Base-by-base conservation (phyloP, 768 basidiomycete species). In the Lentinula detonsa region DNA sequence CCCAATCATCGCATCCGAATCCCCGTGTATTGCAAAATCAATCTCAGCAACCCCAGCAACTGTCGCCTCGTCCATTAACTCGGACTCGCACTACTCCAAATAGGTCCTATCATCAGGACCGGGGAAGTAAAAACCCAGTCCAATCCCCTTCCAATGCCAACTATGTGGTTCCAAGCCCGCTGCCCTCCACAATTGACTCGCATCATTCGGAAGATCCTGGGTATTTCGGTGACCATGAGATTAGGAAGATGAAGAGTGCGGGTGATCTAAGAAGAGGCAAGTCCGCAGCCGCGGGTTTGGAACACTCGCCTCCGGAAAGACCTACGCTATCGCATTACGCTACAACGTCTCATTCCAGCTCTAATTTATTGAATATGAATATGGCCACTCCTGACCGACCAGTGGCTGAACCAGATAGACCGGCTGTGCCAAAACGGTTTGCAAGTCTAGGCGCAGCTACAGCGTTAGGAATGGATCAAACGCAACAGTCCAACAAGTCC, bases 161-260 rank as follows among this genome's bases (percentile, higher is more conserved):
- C 39, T 64, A 62, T 34, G 67, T 34, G 58, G 66, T 37, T 37
- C 18, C 55, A 28, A 53, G 43, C 35, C 48, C 23, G 61, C 39
- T 40, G 21, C 50, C 31, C 13, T 59, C 62, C 4, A 51, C 57
- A n/a, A n/a, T n/a, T 7, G 62, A 59, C 15, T 53, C 62, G 3
- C 58, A 61, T 60, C 65, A 66, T 60, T 70, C 70, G 33, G 77
- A 80, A 53, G 81, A 84, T 49, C 67, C 75, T 5, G 74, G 76
- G 55, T 71, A 75, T 61, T 72, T 72, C 65, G 72, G 74, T 39
- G 84, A 86, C 64, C 85, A 75, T 53, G 88, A 91, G 68, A 70
- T 91, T 48, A 84, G 90, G 62, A 87, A 84, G 70, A 92, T 93
- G 91, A 92, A 91, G 75, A 92, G 91, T 71, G 91, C 91, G 21